Base-by-base conservation (phyloP, 2,329 filamentous ascomycete species). In the Pseudogymnoascus sp. region DNA sequence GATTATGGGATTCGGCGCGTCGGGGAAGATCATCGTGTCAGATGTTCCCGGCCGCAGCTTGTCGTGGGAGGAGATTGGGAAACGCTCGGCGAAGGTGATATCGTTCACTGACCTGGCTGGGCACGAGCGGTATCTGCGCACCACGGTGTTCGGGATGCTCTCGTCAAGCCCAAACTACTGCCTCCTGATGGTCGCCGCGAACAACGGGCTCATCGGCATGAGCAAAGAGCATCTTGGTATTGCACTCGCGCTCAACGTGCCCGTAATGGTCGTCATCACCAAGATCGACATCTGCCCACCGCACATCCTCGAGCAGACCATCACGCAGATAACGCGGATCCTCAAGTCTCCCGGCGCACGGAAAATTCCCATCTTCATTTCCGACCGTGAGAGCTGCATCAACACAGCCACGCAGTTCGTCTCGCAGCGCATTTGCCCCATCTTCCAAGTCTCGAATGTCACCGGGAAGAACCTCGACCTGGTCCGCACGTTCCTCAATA, bases 221-320 rank as follows among this genome's bases (percentile, higher is more conserved):
- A 96, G 91, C 76, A 96, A 96, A 81, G 95, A 99, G 78, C 95
- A 99, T 75, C 79, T 99, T 3, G 95, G 95, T 14, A 96, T 99
- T 67, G 93, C 95, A 0, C 80, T 97, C 34, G 93, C 95, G 0
- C 81, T 99, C 61, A 97, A 97, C 72, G 93, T 99, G 10, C 95
- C 95, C 0, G 91, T 99, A 69, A 96, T 99, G 91, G 93, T 97
- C 3, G 88, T 97, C 67, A 87, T 97, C 67, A 99, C 93, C 75
- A 99, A 97, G 79, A 96, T 97, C 67, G 95, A 97, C 74, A 97
- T 97, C 63, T 97, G 95, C 75, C 95, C 95, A 21, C 92, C 93
- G 1, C 90, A 97, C 68, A 97, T 99, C 71, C 81, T 99, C 23
- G 87, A 96, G 77, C 89, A 97, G 78, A 99, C 95, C 21, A 87